Percentiles rank a stretch among this genome's conserved stretches.
phyloP scores from a whole-genome alignment of 257 asterid species.

The Nicotiana obtusifolia region DNA sequence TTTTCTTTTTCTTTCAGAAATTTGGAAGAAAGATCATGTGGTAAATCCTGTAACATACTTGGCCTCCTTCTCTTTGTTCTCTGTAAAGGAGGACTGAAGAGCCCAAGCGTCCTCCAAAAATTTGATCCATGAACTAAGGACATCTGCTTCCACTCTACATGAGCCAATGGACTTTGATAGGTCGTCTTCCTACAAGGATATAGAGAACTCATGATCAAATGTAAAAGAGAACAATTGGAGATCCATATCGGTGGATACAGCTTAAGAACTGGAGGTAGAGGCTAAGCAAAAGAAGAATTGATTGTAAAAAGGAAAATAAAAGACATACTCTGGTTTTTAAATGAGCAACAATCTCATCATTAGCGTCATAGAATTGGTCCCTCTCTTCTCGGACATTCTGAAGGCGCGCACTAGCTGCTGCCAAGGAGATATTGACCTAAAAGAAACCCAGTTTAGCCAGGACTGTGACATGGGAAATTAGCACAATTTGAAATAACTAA shows the following conservation, averaged over 20 bases:
- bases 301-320: neutral
- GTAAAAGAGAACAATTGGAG: neutral
- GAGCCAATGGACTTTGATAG: constrained; percentile 60
- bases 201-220: neutral
- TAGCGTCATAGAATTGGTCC: constrained; percentile 96
- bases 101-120: constrained; percentile 97
- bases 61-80: constrained; percentile 60
- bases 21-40: constrained; percentile 6
- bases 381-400: constrained; percentile 81
- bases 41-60: constrained; percentile 37
- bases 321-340: constrained; percentile 63
- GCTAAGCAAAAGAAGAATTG: constrained; percentile 12
- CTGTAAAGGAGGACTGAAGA: constrained; percentile 68
- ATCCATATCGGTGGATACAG: neutral
- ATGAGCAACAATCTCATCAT: constrained; percentile 90
- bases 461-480: neutral
- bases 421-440: constrained; percentile 80
- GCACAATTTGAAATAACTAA: neutral
- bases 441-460: neutral
- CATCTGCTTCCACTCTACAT: constrained; percentile 64
- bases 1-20: neutral
- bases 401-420: constrained; percentile 83
- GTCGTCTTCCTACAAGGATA: constrained; percentile 67
- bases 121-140: constrained; percentile 74
- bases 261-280: neutral